Conservation (phyloP, 768 basidiomycete genomes). For the Serpula lacrymans region DNA sequence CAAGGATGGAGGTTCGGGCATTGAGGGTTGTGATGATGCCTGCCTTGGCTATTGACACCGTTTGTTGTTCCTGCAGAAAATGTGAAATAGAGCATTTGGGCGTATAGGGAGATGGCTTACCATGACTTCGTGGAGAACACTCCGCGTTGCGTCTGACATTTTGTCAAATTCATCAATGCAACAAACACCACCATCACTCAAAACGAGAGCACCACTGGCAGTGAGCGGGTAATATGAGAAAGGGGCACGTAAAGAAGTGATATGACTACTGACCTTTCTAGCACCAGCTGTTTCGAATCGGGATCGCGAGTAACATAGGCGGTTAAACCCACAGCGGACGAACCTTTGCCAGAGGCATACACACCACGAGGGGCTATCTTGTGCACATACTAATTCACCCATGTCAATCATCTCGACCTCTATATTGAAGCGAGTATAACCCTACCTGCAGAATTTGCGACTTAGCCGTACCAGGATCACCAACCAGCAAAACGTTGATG, state of each 20-base stretch:
- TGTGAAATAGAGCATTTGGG: conserved; percentile 1
- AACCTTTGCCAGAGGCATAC: conserved; percentile 96
- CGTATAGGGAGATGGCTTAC: conserved; percentile 35
- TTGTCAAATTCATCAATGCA: conserved; percentile 99
- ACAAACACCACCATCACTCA: conserved; percentile 95
- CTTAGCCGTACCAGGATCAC: conserved; percentile 97
- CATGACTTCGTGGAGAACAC: conserved; percentile 99
- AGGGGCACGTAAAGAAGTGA: background rate
- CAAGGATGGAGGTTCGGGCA: conserved; percentile 95
- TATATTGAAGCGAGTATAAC: conserved; percentile 1
- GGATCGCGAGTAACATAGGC: conserved; percentile 98
- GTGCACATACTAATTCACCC: conserved; percentile 95
- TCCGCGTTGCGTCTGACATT: conserved; percentile 96
- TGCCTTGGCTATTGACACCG: conserved; percentile 97
- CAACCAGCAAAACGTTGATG: conserved; percentile 95
- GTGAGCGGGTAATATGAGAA: conserved; percentile 4
- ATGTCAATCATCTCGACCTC: no score
- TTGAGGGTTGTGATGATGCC: conserved; percentile 99
- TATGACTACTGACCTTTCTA: conserved; percentile 70
- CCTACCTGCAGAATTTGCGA: conserved; percentile 89
- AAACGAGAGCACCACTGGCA: conserved; percentile 82
- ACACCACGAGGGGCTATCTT: conserved; percentile 98
- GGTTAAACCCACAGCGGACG: conserved; percentile 96
- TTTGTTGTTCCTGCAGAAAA: conserved; percentile 88
- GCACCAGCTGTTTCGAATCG: conserved; percentile 95